Base-by-base conservation (phyloP, 2,329 filamentous ascomycete genomes). In the Cladobotryum protrusum region DNA sequence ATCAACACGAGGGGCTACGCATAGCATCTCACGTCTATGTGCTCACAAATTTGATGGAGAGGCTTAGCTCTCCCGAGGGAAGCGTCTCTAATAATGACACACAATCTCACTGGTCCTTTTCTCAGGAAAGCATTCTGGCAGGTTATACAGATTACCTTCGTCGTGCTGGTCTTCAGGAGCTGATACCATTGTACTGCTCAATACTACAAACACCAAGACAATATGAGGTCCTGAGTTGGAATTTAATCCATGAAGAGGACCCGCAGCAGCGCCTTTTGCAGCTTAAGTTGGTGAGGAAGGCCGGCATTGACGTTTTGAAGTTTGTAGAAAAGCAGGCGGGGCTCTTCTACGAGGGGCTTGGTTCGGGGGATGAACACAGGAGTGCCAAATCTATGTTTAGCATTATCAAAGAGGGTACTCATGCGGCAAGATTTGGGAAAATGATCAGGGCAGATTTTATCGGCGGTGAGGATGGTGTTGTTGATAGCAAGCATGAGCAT, bases 121-220 rank as follows among this genome's bases (percentile, higher is more conserved):
- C 76, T 14, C 78, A 84, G 56, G 86, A 95, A 61, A 89, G 87
- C 60, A 82, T 92, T 43, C 74, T 96, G 47, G 82, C 86, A 1
- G 84, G 82, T 4, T 97, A 97, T 64, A 86, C 95, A 49, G 86
- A 87, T 59, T 84, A 87, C 53, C 71, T 99, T 35, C 82, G 87
- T 40, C 76, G 86, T 43, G 80, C 81, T 14, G 81, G 83, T 33
- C 81, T 93, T 48, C 82, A 86, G 52, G 85, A 92, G 54, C 71
- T 93, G 39, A 86, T 96, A 49, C 91, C 93, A 1, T 73, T 95
- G 1, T 99, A 99, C 66, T 91, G 88, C 54, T 89, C 89, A 8
- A 85, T 89, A 59, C 74, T 99, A 12, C 76, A 81, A 9, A 71
- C 75, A 6, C 72, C 81, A 12, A 78, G 85, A 54, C 77, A 79